Base-by-base conservation (phyloP, 2,329 filamentous ascomycete genomes). In the Lachnellula suecica region DNA sequence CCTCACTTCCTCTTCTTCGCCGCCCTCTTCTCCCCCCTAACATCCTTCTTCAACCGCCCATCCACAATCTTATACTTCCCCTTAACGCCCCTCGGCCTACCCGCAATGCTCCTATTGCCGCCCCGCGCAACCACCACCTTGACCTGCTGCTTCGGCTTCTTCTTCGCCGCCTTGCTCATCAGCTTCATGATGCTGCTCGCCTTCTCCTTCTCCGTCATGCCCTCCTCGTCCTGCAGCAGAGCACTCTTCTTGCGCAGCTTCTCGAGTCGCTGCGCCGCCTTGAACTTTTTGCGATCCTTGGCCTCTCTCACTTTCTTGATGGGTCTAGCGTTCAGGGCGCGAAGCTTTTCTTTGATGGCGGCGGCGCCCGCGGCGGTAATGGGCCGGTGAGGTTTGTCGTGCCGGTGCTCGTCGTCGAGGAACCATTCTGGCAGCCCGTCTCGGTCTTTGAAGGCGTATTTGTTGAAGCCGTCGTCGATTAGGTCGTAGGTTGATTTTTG, bases 221-320 rank as follows among this genome's bases (percentile, higher is more conserved):
- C 89, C 70, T 97, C 93, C 61, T 96, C 93, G 53, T 91, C 89
- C 19, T 86, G 87, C 46, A 99, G 74, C 63, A 96, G 74, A 35
- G 95, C 92, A n/a, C 85, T 90, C 81, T 99, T 99, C 84, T 95
- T 96, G 76, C 91, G 90, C 59, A 99, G 76, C 76, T 96, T 97
- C 80, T 99, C 94, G 25, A 99, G 74, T 52, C 83, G 82, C 72
- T 95, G 89, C 1, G 91, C 93, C 8, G 92, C 86, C 81, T 95
- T 95, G 72, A 96, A 87, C 77, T 97, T 97, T 85, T 99, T 99
- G 54, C 94, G 82, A 31, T 92, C 93, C 74, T 95, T 92, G 22
- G 94, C 94, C 73, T 99, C 94, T 63, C 89, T 88, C 27, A 99
- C 94, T 78, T 99, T 99, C 81, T 99, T 99, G 82, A 97, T 97